Evolutionary conservation across 2,329 filamentous ascomycete genomes (phyloP).

Genomic region (Fusarium guadeloupense): DNA sequence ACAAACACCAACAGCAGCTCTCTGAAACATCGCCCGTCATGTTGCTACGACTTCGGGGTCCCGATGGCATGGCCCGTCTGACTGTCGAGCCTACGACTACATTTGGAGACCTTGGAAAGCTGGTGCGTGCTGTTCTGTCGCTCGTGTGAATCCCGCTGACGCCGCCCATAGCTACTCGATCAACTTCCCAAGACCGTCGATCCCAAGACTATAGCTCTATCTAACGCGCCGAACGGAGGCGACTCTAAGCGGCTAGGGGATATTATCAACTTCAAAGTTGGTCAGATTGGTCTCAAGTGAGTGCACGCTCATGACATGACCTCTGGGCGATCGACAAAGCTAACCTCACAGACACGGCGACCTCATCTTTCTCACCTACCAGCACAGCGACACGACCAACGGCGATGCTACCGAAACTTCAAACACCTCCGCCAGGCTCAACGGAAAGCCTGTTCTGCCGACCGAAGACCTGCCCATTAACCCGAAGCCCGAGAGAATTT

Average conservation of each 20-base stretch:
- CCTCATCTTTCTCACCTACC: constrained; percentile 86
- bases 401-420: constrained; percentile 43
- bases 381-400: constrained; percentile 60
- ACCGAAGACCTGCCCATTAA: constrained; percentile 73
- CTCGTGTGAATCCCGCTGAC: constrained; percentile 23
- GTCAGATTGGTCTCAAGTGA: constrained; percentile 69
- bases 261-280: constrained; percentile 64
- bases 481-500: constrained; percentile 70
- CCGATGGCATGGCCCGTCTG: constrained; percentile 91
- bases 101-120: constrained; percentile 70
- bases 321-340: not conserved
- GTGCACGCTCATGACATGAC: constrained; percentile 19
- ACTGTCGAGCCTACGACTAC: constrained; percentile 77
- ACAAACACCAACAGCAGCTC: constrained; percentile 10
- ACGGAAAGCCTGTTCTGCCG: constrained; percentile 76
- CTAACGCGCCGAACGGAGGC: constrained; percentile 67
- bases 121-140: constrained; percentile 52
- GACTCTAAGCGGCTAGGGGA: constrained; percentile 68
- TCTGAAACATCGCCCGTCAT: constrained; percentile 58
- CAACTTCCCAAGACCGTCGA: constrained; percentile 71
- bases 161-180: constrained; percentile 59
- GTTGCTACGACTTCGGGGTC: constrained; percentile 87
- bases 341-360: constrained; percentile 74
- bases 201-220: constrained; percentile 66
- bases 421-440: constrained; percentile 73